phyloP scores from a whole-genome alignment of 164 flowering plant species.

The Euptelea pleiosperma region DNA sequence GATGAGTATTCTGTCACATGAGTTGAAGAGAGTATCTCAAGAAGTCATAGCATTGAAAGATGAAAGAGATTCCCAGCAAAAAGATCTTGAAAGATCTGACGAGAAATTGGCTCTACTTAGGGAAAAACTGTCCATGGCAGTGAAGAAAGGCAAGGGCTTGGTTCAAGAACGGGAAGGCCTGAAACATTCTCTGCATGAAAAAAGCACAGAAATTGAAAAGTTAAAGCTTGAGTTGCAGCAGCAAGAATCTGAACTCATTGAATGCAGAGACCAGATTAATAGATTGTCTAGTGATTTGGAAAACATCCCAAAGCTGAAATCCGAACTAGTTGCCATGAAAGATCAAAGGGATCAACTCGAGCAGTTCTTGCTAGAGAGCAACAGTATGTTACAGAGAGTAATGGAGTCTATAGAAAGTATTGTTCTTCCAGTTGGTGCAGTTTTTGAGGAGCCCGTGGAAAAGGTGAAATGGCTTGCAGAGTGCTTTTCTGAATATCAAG shows the following conservation, averaged over 20 bases:
- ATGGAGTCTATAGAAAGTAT: slow-evolving; percentile 51
- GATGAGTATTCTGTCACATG: slow-evolving; percentile 36
- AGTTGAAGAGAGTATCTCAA: slow-evolving; percentile 35
- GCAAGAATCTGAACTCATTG: slow-evolving; percentile 41
- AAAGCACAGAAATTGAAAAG: slow-evolving; percentile 65
- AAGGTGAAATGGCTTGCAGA: slow-evolving; percentile 62
- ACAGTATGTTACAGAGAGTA: slow-evolving; percentile 47
- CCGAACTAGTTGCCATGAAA: slow-evolving; percentile 45
- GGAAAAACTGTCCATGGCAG: slow-evolving; percentile 94
- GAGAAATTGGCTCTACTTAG: slow-evolving; percentile 67
- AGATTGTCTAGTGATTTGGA: slow-evolving; percentile 49
- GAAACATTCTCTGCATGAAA: slow-evolving; percentile 59
- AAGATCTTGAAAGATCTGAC: slow-evolving; percentile 65
- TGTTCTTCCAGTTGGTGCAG: slow-evolving; percentile 39
- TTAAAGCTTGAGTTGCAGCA: slow-evolving; percentile 58
- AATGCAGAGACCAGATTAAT: slow-evolving; percentile 44
- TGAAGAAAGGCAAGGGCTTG: slow-evolving; percentile 96
- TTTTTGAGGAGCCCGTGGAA: slow-evolving; percentile 55
- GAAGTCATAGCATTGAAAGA: slow-evolving; percentile 46
- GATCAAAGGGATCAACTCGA: slow-evolving; percentile 61
- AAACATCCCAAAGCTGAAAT: slow-evolving; percentile 50
- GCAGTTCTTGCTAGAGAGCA: slow-evolving; percentile 59
- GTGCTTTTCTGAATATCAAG: slow-evolving; percentile 42
- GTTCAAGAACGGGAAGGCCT: slow-evolving; percentile 80
- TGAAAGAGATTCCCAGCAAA: slow-evolving; percentile 51